Conservation (phyloP, 2,329 filamentous ascomycete genomes). For the Penicillium hordei region DNA sequence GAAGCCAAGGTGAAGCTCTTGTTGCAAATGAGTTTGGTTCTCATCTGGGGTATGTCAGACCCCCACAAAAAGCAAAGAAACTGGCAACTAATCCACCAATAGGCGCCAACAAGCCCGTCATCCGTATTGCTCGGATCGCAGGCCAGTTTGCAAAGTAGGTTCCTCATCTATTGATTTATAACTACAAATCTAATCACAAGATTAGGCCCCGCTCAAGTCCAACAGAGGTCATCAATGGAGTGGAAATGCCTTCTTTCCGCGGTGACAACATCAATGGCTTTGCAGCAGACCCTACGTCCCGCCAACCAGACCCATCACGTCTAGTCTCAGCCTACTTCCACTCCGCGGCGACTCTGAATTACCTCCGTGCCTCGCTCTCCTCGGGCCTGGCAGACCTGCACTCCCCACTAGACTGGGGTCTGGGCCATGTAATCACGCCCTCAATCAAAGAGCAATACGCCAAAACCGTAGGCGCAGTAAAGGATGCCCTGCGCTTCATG, state of each 20-base stretch:
- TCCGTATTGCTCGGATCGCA: constrained; percentile 92
- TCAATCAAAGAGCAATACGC: constrained; percentile 83
- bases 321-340: constrained; percentile 93
- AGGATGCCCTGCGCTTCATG: constrained; percentile 91
- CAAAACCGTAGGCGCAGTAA: constrained; percentile 78
- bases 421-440: constrained; percentile 86
- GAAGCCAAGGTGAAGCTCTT: constrained; percentile 96
- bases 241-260: constrained; percentile 82
- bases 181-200: neutral
- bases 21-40: constrained; percentile 92
- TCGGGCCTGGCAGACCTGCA: constrained; percentile 93
- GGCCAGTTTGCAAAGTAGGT: constrained; percentile 86
- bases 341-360: constrained; percentile 92
- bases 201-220: constrained; percentile 74
- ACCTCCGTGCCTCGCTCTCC: constrained; percentile 76
- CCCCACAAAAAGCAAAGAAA: neutral
- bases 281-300: constrained; percentile 61
- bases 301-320: constrained; percentile 76
- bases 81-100: neutral
- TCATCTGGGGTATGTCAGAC: constrained; percentile 74
- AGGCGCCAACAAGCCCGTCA: constrained; percentile 71
- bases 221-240: constrained; percentile 76
- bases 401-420: constrained; percentile 88
- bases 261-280: constrained; percentile 96
- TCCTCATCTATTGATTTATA: neutral